These are phyloP conservation scores for Penicillium hesseltinei DNA, from an alignment of 2,329 filamentous ascomycete genomes.

Conservation along the genomic window DNA sequence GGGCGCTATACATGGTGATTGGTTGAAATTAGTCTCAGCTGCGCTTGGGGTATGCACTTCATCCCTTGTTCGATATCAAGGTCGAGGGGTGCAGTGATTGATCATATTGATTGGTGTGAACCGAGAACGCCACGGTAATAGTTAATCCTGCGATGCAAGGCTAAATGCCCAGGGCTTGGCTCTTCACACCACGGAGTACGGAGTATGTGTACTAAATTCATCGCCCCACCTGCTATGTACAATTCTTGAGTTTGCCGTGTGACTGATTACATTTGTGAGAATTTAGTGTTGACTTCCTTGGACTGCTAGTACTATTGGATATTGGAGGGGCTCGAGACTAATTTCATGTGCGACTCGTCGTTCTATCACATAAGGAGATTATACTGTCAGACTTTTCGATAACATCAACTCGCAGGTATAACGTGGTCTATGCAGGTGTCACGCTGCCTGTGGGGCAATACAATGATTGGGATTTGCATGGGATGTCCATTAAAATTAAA, in stretches of 20 bases:
- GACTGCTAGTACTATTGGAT: not conserved
- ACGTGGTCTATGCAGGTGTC: constrained; percentile 2
- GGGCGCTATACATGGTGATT: constrained; percentile 5
- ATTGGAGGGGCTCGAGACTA: not conserved
- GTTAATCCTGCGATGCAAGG: constrained; percentile 22
- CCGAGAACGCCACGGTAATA: constrained; percentile 19
- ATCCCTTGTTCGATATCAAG: constrained; percentile 20
- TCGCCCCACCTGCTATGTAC: not conserved
- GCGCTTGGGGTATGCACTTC: constrained; percentile 14
- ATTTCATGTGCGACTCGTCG: not conserved
- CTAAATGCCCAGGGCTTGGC: constrained; percentile 7
- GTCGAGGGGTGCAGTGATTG: constrained; percentile 13
- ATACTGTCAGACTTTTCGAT: not conserved
- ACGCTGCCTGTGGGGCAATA: not conserved
- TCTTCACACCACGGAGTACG: not conserved
- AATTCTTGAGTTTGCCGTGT: not conserved
- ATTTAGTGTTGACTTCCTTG: not conserved
- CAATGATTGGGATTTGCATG: not conserved
- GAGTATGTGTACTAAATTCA: not conserved
- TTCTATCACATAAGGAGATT: not conserved
- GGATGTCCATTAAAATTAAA: not conserved
- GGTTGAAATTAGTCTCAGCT: constrained; percentile 2
- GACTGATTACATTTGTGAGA: not conserved
- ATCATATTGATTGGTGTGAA: constrained; percentile 15
- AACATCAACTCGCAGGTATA: not conserved